Evolutionary conservation across 306 rosid genomes (phyloP), one percentile per base, ranked within the genome.

Genomic region (Inga leiocalycina): DNA sequence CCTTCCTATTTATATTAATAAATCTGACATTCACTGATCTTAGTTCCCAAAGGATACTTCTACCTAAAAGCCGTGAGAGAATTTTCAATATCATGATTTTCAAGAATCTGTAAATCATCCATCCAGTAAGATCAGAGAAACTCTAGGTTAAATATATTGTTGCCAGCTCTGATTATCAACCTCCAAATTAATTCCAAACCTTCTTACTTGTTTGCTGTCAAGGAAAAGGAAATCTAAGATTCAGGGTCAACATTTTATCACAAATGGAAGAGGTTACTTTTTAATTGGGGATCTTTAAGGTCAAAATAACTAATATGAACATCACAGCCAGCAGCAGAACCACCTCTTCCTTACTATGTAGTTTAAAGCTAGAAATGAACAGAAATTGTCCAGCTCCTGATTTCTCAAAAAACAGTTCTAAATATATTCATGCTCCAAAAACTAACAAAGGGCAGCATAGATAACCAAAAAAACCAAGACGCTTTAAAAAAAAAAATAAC

Each of bases 1-100:
- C 67, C 46, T 46, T 52, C 73, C 35, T 35, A 52, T 22, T 71
- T 19, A 70, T 41, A 37, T 83, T 83, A 81, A 54, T 83, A 81
- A 54, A 73, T 67, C 69, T 54, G 46, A 2, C 43, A 39, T 37
- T 39, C 35, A 75, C 37, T 54, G 49, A 87, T 19, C 48, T 66
- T 52, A 24, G 43, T 76, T 71, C 79, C 41, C 22, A 45, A 49
- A 65, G 59, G 44, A 81, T 16, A 37, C 57, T 79, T 70, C 62
- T 41, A 76, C 71, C 66, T 68, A 76, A 24, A 27, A 62, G 34
- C 30, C 35, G 49, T n/a, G 27, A n/a, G 66, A 59, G 30, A 59
- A 59, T 59, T 59, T 59, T 57, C 75, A 75, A 76, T 41, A 82
- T 10, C 12, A 70, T 16, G 76, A 32, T 57, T 67, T 79, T 62